phyloP scores from a whole-genome alignment of 345 rosid species.

The Murraya paniculata region DNA sequence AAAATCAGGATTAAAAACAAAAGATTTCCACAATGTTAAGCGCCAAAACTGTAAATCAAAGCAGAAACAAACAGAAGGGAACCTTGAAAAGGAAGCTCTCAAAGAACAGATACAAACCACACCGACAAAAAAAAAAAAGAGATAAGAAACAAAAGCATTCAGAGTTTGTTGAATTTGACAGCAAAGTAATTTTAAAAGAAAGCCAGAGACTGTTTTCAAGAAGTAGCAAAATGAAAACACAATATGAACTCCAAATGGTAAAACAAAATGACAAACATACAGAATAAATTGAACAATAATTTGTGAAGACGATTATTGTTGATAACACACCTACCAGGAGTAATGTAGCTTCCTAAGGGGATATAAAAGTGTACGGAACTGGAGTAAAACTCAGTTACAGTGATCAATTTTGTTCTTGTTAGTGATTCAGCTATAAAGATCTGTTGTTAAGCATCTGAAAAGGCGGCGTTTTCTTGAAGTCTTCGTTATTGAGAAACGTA shows the following conservation, averaged over 20 bases:
- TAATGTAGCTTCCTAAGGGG: slow-evolving; percentile 31
- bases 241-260: background rate
- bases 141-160: slow-evolving; percentile 15
- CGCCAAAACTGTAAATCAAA: background rate
- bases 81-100: slow-evolving; percentile 21
- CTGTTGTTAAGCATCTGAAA: slow-evolving; percentile 6
- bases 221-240: slow-evolving; percentile 3
- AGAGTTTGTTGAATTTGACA: background rate
- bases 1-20: background rate
- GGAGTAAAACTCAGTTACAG: background rate
- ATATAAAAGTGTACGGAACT: background rate
- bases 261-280: background rate
- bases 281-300: background rate
- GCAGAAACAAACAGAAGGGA: slow-evolving; percentile 4
- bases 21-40: background rate
- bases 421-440: slow-evolving; percentile 26
- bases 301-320: background rate
- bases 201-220: slow-evolving; percentile 4
- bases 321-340: slow-evolving; percentile 33
- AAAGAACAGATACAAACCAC: slow-evolving; percentile 25
- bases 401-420: background rate
- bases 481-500: background rate
- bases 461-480: background rate
- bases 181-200: background rate
- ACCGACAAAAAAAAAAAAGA: slow-evolving; percentile 29